Evolutionary conservation across 257 asterid species (phyloP).

Genomic region (Datura wrightii): DNA sequence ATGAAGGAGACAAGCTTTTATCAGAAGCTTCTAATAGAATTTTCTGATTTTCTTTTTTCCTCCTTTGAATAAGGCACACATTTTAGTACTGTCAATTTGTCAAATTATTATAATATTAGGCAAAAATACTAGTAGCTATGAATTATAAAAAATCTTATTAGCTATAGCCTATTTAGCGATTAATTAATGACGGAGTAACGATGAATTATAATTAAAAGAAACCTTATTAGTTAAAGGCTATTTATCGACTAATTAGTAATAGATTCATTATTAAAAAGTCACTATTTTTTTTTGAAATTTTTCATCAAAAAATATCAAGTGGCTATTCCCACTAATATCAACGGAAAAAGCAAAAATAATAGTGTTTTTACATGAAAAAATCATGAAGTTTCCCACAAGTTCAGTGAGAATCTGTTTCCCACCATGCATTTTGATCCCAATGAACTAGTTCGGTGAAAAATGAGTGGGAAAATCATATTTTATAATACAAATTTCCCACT

Average conservation of each 20-base stretch:
- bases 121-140: neutral
- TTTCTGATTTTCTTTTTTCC: neutral
- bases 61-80: neutral
- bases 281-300: too few relatives aligned
- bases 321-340: too few relatives aligned
- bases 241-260: neutral
- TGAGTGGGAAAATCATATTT: too few relatives aligned
- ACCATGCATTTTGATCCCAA: too few relatives aligned
- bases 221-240: neutral
- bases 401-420: too few relatives aligned
- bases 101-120: neutral
- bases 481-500: too few relatives aligned
- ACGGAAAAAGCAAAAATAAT: too few relatives aligned
- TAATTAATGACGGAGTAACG: neutral
- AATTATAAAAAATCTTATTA: neutral
- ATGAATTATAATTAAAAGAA: neutral
- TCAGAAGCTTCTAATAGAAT: conserved; percentile 14
- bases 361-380: too few relatives aligned
- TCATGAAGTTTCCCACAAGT: too few relatives aligned
- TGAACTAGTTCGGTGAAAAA: too few relatives aligned
- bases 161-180: neutral
- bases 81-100: neutral
- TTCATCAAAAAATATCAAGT: too few relatives aligned
- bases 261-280: too few relatives aligned
- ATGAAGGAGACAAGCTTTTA: neutral